phyloP scores from a whole-genome alignment of 805 yeast species.

The Saccharomyces eubayanus region DNA sequence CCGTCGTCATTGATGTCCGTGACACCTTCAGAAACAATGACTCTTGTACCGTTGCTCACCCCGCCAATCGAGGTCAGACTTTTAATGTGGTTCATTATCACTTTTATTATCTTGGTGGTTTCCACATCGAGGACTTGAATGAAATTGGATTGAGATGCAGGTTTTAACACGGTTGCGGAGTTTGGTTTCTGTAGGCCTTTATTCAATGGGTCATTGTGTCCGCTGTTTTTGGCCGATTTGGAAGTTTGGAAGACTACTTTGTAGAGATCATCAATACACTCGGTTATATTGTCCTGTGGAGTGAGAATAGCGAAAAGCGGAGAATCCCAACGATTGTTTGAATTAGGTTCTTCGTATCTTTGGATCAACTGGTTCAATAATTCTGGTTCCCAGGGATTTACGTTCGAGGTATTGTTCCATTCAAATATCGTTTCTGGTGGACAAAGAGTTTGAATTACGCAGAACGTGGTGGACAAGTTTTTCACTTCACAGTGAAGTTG shows the following conservation, averaged over 20 bases:
- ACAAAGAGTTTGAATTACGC: slow-evolving; percentile 71
- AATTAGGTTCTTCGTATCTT: slow-evolving; percentile 91
- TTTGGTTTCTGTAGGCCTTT: slow-evolving; percentile 63
- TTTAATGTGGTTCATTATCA: slow-evolving; percentile 45
- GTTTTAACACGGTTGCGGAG: slow-evolving; percentile 73
- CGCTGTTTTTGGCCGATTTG: slow-evolving; percentile 4
- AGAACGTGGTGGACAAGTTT: slow-evolving; percentile 68
- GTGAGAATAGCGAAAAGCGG: slow-evolving; percentile 67
- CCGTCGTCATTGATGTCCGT: slow-evolving; percentile 34
- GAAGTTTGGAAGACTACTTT: slow-evolving; percentile 40
- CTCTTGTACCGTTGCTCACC: slow-evolving; percentile 38
- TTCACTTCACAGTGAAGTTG: slow-evolving; percentile 93
- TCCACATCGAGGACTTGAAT: slow-evolving; percentile 67
- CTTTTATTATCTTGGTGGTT: slow-evolving; percentile 57
- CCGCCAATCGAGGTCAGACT: slow-evolving; percentile 36
- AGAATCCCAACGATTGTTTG: slow-evolving; percentile 83
- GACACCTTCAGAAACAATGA: slow-evolving; percentile 34
- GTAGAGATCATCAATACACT: slow-evolving; percentile 58
- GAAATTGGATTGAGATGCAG: slow-evolving; percentile 69
- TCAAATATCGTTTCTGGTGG: slow-evolving; percentile 52
- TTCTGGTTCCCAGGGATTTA: slow-evolving; percentile 51
- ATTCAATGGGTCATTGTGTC: slow-evolving; percentile 34
- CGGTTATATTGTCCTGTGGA: slow-evolving; percentile 36
- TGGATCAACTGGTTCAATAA: slow-evolving; percentile 61
- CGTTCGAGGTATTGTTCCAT: slow-evolving; percentile 42